Evolutionary conservation across 495 filamentous ascomycete genomes (phyloP), one percentile per base, ranked within the genome.

Genomic region (Neurospora sp.): DNA sequence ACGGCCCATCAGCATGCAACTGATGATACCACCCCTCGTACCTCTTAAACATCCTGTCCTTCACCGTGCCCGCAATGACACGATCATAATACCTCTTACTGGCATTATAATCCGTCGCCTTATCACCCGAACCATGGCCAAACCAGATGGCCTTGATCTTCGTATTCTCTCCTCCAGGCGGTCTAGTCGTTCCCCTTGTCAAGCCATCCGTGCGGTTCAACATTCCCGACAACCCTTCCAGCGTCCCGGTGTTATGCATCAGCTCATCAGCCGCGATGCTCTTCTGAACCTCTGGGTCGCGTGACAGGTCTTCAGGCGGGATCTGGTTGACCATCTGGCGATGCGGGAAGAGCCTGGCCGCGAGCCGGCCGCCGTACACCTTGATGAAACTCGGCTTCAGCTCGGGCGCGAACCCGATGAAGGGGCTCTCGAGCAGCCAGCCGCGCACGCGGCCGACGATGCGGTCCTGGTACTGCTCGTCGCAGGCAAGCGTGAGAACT

Each of bases 1-100:
- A 85, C 79, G 72, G 89, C 84, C 79, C 79, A 73, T 97, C 94
- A 3, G 86, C 86, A 82, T 96, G 92, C 76, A 97, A 74, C 82
- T 89, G 88, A 81, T 97, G 94, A 79, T 86, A 93, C 83, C 86
- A 92, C 7, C 92, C 94, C 68, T 92, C 90, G 77, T 95, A 97
- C 9, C 83, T 76, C 83, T 86, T 89, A 75, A 94, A 92, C 53
- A 81, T 83, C 77, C 88, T 90, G 78, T 97, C 92, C 71, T 85
- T 78, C 11, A 91, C 83, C 68, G 83, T 78, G 18, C 82, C 76
- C 46, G 71, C 11, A 61, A 61, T 74, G 59, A 88, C 82, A 69
- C 77, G 69, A n/a, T 87, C 87, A 73, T 87, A 88, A 78, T 91
- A 91, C 71, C 78, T 84, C 83, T 88, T 88, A 27, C 85, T 89